Percentiles rank a stretch among this genome's conserved stretches.
phyloP scores from a whole-genome alignment of 2,329 filamentous ascomycete genomes.

The Venturiaceae sp. region DNA sequence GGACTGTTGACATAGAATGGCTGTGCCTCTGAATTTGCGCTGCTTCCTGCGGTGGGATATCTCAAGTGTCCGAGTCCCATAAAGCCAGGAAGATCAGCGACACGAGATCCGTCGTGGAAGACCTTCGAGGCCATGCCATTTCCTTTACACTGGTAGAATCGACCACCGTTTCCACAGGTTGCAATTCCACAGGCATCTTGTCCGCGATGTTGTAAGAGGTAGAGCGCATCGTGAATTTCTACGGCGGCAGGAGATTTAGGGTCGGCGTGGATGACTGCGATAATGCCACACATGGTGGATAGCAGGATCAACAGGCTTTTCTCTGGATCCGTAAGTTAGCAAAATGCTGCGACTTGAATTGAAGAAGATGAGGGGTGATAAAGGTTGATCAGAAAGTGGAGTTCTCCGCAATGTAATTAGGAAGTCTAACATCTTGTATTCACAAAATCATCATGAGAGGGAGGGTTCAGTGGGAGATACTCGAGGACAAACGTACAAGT shows the following conservation, averaged over 20 bases:
- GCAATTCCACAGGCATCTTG: conserved; percentile 87
- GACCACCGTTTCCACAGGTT: conserved; percentile 61
- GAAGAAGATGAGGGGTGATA: background rate
- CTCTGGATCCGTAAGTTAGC: background rate
- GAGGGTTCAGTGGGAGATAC: background rate
- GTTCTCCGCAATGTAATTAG: conserved; percentile 17
- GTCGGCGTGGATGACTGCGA: conserved; percentile 37
- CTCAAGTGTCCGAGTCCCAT: conserved; percentile 81
- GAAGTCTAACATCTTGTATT: conserved; percentile 34
- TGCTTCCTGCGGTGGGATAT: conserved; percentile 84
- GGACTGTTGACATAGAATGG: conserved; percentile 87
- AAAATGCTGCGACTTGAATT: background rate
- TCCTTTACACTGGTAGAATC: conserved; percentile 83
- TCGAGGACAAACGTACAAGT: background rate
- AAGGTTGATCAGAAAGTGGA: conserved; percentile 11
- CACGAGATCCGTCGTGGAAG: conserved; percentile 68
- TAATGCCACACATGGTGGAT: conserved; percentile 40
- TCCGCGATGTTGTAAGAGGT: conserved; percentile 48
- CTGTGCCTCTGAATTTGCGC: conserved; percentile 75
- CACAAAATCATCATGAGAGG: conserved; percentile 14
- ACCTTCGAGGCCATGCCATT: conserved; percentile 81
- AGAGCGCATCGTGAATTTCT: conserved; percentile 32
- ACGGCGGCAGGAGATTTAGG: conserved; percentile 28
- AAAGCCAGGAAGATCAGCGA: conserved; percentile 68
- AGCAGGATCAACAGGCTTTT: background rate